Base-by-base conservation (phyloP, 441 rosid genomes). In the Brassica balearica region DNA sequence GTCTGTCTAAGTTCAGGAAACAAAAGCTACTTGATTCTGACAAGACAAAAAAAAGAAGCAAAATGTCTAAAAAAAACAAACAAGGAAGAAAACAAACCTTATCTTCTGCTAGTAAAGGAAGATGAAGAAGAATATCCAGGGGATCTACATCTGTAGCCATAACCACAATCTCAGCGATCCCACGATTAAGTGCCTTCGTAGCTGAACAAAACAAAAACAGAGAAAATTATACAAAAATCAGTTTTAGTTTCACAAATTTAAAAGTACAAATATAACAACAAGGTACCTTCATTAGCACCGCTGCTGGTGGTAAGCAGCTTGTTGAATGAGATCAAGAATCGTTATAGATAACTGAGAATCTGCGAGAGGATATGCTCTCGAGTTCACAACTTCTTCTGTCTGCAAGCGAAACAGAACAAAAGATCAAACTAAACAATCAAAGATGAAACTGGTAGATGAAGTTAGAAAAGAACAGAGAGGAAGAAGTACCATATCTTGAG, bases 121-220 rank as follows among this genome's bases (percentile, higher is more conserved):
- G 89, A 78, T 95, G 99, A 62, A 93, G 89, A 56, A 93, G 90
- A 83, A 93, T 95, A 90, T 95, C 99, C 11, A 93, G 91, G 2
- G 99, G 96, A 79, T 93, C 96, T 0, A 97, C 86, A 65, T 93
- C 97, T 1, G 98, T 96, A 7, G 98, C 99, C 99, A 95, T 91
- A 63, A 95, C 98, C 41, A 95, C 64, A 60, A 95, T 93, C 92
- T 95, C 99, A 2, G 97, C 90, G 59, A 89, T 93, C 32, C 99
- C 99, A 77, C 99, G 85, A 71, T 91, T 95, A 17, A 95, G 86
- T 0, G 98, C 92, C 91, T 95, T 95, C 0, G 98, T 93, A 15
- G 99, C 99, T 94, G 84, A 15, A 1, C 56, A 68, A n/a, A 17
- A 23, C 0, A 23, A 56, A 56, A 56, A 1, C 23, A 15, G 20